Percentiles rank a stretch among this genome's conserved stretches.
phyloP scores from a whole-genome alignment of 2,329 filamentous ascomycete species.

The Mycosphaerella sp. region DNA sequence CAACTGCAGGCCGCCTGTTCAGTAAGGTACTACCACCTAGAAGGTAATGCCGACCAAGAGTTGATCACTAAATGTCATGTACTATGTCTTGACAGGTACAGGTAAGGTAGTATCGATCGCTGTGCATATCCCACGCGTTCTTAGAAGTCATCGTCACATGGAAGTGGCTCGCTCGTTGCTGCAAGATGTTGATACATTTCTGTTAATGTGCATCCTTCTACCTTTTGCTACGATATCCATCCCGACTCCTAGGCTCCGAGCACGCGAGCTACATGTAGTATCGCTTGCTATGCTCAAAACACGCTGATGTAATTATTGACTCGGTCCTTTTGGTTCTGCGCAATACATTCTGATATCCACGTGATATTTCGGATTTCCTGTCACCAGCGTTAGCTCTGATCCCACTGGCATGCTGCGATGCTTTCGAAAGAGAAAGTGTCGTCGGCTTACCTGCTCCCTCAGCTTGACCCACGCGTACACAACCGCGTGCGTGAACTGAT shows the following conservation, averaged over 20 bases:
- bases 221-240: not conserved
- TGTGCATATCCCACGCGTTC: too few species aligned
- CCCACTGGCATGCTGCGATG: not conserved
- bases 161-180: not conserved
- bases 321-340: conserved; percentile 98
- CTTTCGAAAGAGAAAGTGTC: not conserved
- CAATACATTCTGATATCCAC: conserved; percentile 99
- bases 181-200: not conserved
- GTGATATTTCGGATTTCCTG: conserved; percentile 99
- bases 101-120: too few species aligned
- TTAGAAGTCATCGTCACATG: not conserved
- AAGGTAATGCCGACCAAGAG: too few species aligned
- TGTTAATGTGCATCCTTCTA: not conserved
- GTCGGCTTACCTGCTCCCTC: conserved; percentile 74
- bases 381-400: conserved; percentile 23
- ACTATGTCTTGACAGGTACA: too few species aligned
- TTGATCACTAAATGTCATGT: too few species aligned
- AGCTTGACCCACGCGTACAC: conserved; percentile 98
- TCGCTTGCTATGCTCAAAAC: conserved; percentile 50
- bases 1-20: too few species aligned
- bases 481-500: conserved; percentile 90
- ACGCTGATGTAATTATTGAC: conserved; percentile 99
- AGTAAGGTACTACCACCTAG: too few species aligned
- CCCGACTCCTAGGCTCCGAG: not conserved
- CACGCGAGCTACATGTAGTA: not conserved